Base-by-base conservation (phyloP, 768 basidiomycete genomes). In the Hericium coralloides region DNA sequence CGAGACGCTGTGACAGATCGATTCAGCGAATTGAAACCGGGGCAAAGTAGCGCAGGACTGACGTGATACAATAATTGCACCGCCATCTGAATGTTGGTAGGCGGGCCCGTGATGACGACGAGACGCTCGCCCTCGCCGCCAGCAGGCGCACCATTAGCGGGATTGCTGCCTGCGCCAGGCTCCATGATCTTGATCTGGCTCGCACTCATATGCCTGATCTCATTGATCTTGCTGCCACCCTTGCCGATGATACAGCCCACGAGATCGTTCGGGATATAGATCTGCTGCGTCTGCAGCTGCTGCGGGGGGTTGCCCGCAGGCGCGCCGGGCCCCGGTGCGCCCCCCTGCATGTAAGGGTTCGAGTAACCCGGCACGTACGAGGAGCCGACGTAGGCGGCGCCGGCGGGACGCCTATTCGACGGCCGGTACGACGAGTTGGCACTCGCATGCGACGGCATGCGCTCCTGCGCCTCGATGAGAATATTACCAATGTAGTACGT, bases 401-500 rank as follows among this genome's bases (percentile, higher is more conserved):
- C 31, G 52, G 74, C 69, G 12, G 83, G 76, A 60, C 80, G 76
- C 48, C 81, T 70, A 65, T 73, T 80, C 60, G 87, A 76, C 49
- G 89, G 92, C 48, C 85, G 85, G 68, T 86, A 90, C 36, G 73
- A 78, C 1, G 83, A 83, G 41, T 63, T 70, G 22, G 75, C 69
- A 65, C 74, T 72, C 52, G 79, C 73, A 57, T 84, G 75, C 52
- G 89, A 76, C 4, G 89, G 89, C 80, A 82, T 82, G 58, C 87
- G 85, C 60, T 92, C 89, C 67, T 92, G 87, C 6, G 92, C 87
- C 69, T 97, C 93, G 63, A 95, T 88, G 55, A 99, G 84, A 65
- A 98, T 97, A 62, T 94, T 98, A 55, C 97, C 97, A 60, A 99
- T 95, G 70, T 99, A 98, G 74, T 98, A 99, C 3, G 95, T 98